Evolutionary conservation across 2,329 filamentous ascomycete species (phyloP).

Genomic region (Monilinia fructigena): DNA sequence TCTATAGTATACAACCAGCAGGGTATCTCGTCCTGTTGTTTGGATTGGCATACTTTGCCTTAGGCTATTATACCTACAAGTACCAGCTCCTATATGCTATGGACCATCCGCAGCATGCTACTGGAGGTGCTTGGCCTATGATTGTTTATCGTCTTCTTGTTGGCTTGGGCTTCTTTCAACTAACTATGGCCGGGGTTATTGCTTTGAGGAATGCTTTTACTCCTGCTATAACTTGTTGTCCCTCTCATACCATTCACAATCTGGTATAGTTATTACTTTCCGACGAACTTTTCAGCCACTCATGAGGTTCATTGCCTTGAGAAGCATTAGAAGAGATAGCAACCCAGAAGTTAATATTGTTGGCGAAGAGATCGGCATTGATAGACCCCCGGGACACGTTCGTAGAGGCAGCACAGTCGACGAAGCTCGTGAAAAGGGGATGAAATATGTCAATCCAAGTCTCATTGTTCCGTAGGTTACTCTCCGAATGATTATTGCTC

Average conservation of each 20-base stretch:
- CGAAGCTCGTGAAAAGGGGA: conserved; percentile 67
- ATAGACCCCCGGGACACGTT: conserved; percentile 31
- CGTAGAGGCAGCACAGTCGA: conserved; percentile 61
- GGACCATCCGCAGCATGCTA: conserved; percentile 94
- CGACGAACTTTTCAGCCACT: conserved; percentile 79
- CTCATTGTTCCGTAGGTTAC: conserved; percentile 61
- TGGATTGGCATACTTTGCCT: conserved; percentile 76
- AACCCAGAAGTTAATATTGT: conserved; percentile 47
- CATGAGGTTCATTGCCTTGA: conserved; percentile 87
- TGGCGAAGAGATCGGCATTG: conserved; percentile 42
- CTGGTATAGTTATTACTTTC: conserved; percentile 90
- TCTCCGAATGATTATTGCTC: neutral
- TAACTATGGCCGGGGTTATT: conserved; percentile 86
- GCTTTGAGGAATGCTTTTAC: conserved; percentile 72
- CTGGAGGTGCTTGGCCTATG: conserved; percentile 92
- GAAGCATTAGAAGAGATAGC: conserved; percentile 72
- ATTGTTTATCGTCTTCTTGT: conserved; percentile 90
- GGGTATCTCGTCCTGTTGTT: conserved; percentile 81
- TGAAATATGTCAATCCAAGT: conserved; percentile 75
- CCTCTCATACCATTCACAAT: conserved; percentile 78
- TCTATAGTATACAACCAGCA: conserved; percentile 82
- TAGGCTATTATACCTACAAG: conserved; percentile 90
- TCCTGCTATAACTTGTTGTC: conserved; percentile 65
- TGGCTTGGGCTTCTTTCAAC: conserved; percentile 82
- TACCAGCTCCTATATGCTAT: conserved; percentile 98